Evolutionary conservation across 768 basidiomycete species (phyloP).

Genomic region (Agaricus bisporus): DNA sequence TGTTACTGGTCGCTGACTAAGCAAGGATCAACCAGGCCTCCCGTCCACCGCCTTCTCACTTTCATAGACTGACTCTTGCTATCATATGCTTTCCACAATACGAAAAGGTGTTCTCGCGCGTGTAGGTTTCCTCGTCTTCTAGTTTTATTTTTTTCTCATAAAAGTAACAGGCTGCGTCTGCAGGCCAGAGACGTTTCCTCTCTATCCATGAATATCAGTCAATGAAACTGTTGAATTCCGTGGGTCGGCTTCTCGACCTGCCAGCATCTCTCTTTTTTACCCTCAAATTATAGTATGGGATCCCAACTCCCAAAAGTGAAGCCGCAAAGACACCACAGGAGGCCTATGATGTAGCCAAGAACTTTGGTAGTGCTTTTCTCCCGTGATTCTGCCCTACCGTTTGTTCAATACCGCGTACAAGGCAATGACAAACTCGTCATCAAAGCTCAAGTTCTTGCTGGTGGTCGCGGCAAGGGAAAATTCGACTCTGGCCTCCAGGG

Average conservation of each 20-base stretch:
- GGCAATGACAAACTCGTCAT: conserved; percentile 82
- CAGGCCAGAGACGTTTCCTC: conserved; percentile 84
- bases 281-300: conserved; percentile 67
- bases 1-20: conserved; percentile 40
- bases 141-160: not conserved
- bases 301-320: conserved; percentile 89
- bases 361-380: conserved; percentile 58
- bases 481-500: conserved; percentile 96
- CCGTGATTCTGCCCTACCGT: not conserved
- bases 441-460: conserved; percentile 98
- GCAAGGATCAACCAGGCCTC: conserved; percentile 12
- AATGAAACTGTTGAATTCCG: conserved; percentile 89
- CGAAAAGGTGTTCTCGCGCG: conserved; percentile 61
- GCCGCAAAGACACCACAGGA: conserved; percentile 85
- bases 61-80: conserved; percentile 17
- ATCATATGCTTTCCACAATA: conserved; percentile 59
- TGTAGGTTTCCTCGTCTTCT: conserved; percentile 30
- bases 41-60: not conserved
- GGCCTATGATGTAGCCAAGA: conserved; percentile 82
- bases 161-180: conserved; percentile 49
- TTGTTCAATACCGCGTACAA: conserved; percentile 21
- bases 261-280: conserved; percentile 2
- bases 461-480: conserved; percentile 96
- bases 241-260: conserved; percentile 26
- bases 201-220: conserved; percentile 99